Percentiles rank a stretch among this genome's conserved stretches.
Evolutionary conservation across 2,329 filamentous ascomycete species (phyloP).

Genomic region (Colletotrichum nymphaeae): DNA sequence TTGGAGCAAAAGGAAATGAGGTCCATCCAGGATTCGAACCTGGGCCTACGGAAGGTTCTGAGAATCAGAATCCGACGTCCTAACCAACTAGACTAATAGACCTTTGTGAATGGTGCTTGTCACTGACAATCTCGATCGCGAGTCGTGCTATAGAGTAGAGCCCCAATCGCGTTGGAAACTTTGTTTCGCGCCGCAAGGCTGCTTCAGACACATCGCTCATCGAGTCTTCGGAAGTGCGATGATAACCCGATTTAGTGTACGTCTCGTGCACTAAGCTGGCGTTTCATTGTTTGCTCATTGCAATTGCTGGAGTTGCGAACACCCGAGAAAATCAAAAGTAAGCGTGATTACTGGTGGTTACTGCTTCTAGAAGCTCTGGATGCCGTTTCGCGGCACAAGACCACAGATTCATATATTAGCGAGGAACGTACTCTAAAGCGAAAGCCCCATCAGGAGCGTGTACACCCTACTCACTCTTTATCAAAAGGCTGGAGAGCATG

Average conservation of each 20-base stretch:
- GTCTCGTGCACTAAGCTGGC: rapidly evolving
- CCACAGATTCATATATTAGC: neutral
- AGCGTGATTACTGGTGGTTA: no score
- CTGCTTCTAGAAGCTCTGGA: no score
- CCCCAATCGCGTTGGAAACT: neutral
- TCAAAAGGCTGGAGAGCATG: neutral
- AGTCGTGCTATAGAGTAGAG: rapidly evolving
- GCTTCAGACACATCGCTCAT: no score
- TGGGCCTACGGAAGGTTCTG: conserved; percentile 19
- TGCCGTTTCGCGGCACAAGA: no score
- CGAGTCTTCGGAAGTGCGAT: no score
- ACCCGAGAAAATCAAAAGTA: no score
- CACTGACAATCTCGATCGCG: rapidly evolving
- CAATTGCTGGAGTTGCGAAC: no score
- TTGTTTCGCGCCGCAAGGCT: no score
- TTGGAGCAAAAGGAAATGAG: neutral
- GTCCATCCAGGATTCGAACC: conserved; percentile 34
- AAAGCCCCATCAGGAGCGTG: no score
- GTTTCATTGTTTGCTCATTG: no score
- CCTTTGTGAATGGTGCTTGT: neutral
- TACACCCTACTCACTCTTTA: neutral
- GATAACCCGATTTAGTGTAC: no score
- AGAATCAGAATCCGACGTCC: conserved; percentile 32
- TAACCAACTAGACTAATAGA: conserved; percentile 35
- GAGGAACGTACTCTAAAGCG: neutral